Percentiles rank a stretch among this genome's conserved stretches.
Conservation (phyloP, 2,329 filamentous ascomycete genomes). For the Elsinoe fawcettii region DNA sequence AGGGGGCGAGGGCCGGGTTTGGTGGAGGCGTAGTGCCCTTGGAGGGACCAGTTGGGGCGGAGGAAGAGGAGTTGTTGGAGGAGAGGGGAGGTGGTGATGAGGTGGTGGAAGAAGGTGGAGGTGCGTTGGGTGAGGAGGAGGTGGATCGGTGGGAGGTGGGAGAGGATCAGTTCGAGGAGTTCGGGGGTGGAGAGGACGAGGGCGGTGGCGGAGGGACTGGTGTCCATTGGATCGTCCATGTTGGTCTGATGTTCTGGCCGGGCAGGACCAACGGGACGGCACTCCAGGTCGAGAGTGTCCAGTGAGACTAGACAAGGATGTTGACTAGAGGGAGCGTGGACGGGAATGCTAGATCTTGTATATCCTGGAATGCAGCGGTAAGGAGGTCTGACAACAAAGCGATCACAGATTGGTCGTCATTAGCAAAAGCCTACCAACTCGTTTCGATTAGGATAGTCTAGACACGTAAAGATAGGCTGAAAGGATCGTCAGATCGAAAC, state of each 20-base stretch:
- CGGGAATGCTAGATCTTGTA: not conserved
- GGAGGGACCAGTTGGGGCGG: conserved; percentile 27
- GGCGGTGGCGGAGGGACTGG: not conserved
- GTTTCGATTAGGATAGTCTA: not conserved
- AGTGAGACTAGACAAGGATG: not conserved
- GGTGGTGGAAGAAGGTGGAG: conserved; percentile 24
- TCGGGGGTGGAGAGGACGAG: conserved; percentile 32
- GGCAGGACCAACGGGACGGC: too few relatives aligned
- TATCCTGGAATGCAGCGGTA: not conserved
- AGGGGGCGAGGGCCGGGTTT: conserved; percentile 26
- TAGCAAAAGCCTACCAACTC: not conserved
- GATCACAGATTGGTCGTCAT: conserved; percentile 2
- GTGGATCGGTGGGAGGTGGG: conserved; percentile 26
- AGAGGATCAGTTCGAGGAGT: conserved; percentile 33
- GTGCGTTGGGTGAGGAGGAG: conserved; percentile 30
- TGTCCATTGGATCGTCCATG: not conserved
- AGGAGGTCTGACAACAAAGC: conserved; percentile 9
- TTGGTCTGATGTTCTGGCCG: too few relatives aligned
- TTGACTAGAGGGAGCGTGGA: not conserved
- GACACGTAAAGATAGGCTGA: conserved; percentile 1
- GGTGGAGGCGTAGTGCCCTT: conserved; percentile 23
- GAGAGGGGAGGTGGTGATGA: conserved; percentile 23
- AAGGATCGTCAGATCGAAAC: conserved; percentile 6
- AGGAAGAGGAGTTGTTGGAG: conserved; percentile 31
- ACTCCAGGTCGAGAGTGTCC: not conserved